Conservation (phyloP, 106 monocot species). For the Alisma plantagoaquatica region DNA sequence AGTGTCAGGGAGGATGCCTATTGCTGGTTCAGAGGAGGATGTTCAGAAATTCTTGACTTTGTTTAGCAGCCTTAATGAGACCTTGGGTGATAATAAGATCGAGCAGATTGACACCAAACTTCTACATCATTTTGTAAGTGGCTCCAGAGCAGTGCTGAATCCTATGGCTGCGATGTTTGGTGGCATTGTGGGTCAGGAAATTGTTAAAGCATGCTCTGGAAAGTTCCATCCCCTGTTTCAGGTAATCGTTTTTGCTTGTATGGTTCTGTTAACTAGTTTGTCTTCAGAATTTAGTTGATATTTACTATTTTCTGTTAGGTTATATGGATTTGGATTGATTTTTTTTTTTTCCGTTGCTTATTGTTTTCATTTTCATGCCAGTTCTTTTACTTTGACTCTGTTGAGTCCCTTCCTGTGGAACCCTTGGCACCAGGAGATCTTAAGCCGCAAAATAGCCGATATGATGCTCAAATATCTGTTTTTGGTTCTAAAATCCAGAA, state of each 20-base stretch:
- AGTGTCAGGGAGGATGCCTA: constrained; percentile 54
- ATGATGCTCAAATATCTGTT: constrained; percentile 96
- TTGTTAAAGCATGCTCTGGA: constrained; percentile 92
- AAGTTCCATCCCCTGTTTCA: constrained; percentile 93
- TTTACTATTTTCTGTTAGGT: background rate
- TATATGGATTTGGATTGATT: background rate
- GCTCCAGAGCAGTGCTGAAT: constrained; percentile 78
- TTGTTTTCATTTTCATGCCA: constrained; percentile 13
- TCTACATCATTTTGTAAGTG: constrained; percentile 56
- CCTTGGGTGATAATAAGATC: constrained; percentile 29
- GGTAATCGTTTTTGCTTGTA: constrained; percentile 23
- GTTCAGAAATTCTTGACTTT: constrained; percentile 38
- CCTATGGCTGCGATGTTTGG: constrained; percentile 98
- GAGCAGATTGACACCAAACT: constrained; percentile 51
- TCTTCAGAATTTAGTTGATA: background rate
- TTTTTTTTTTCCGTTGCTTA: constrained; percentile 1
- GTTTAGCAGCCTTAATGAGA: constrained; percentile 43
- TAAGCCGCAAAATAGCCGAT: constrained; percentile 61
- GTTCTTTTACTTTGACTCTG: constrained; percentile 98
- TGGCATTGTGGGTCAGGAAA: constrained; percentile 94
- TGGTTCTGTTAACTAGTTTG: background rate
- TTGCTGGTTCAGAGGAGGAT: constrained; percentile 68
- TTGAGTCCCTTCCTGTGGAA: constrained; percentile 83
- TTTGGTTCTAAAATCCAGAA: constrained; percentile 90
- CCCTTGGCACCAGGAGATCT: constrained; percentile 52